Evolutionary conservation across 768 basidiomycete species (phyloP), one percentile per base, ranked within the genome.

Genomic region (Aureoboletus auriporus): DNA sequence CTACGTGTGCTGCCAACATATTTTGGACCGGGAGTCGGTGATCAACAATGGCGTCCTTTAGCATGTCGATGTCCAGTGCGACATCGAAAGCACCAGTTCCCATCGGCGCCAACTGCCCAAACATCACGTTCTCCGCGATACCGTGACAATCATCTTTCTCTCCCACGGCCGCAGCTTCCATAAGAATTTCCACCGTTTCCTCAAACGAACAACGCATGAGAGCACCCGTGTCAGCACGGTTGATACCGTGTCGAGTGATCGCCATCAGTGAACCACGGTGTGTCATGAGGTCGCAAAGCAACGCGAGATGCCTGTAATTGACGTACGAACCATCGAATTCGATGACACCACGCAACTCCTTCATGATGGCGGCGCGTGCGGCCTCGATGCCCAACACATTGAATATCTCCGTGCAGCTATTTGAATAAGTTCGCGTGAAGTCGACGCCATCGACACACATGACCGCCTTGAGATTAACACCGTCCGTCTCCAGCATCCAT

Each of bases 21-120:
- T 79, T 82, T 57, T 89, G 88, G 4, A 89, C 86, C 0, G 92
- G 92, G 14, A 96, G 74, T 23, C 93, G 88, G 62, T 95, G 93
- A 66, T 99, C 96, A 42, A 97, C 89, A 46, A 97, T 93, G 35
- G 96, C 94, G 50, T 98, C 95, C 75, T 96, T 96, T 60, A 99
- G 75, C 93, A 98, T 95, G 57, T 94, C 89, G 60, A 97, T 90
- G 67, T 99, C 96, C 42, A 99, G 78, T 0, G 92, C 86, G 42
- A 99, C 89, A 42, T 98, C 95, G 62, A 95, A 97, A 8, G 91
- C 80, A 12, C 96, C 96, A 0, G 96, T 97, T 44, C 96, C 96
- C 93, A 99, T 97, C 1, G 94, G 94, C n/a, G 95, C 94, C 82
- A 98, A 89, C 71, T 98, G 96, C 14, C 96, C 96, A 59, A 99